phyloP scores from a whole-genome alignment of 257 asterid genomes.

The Solanum corneliomulleri region DNA sequence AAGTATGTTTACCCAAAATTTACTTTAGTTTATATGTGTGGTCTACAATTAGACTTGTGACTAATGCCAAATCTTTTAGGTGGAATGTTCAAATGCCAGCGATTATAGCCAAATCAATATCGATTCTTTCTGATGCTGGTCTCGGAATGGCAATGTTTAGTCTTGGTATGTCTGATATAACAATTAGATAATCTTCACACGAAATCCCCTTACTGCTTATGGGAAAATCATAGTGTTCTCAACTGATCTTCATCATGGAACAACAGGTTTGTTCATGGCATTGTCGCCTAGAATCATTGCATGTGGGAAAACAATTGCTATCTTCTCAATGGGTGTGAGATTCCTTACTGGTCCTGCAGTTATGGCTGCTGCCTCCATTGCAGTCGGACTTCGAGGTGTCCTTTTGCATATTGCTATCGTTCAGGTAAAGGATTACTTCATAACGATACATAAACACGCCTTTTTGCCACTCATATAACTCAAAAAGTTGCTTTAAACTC shows the following conservation, averaged over 20 bases:
- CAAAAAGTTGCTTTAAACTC: background rate
- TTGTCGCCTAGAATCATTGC: slow-evolving; percentile 36
- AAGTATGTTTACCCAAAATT: slow-evolving; percentile 5
- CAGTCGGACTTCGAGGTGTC: slow-evolving; percentile 27
- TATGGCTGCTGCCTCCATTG: slow-evolving; percentile 38
- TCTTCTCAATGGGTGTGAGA: slow-evolving; percentile 30
- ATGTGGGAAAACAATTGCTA: slow-evolving; percentile 32
- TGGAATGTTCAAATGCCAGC: slow-evolving; percentile 40
- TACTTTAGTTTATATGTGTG: background rate
- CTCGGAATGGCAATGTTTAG: slow-evolving; percentile 50
- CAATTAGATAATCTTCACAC: too few species aligned
- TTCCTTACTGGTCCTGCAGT: slow-evolving; percentile 40
- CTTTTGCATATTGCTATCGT: slow-evolving; percentile 29
- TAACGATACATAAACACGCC: background rate
- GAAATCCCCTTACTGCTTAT: background rate
- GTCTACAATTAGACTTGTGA: background rate
- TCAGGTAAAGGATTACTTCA: slow-evolving; percentile 8
- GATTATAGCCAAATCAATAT: slow-evolving; percentile 27
- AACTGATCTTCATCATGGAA: background rate
- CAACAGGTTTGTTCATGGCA: slow-evolving; percentile 40
- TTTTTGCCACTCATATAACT: background rate
- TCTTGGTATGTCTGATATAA: slow-evolving; percentile 23
- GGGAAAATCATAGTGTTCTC: background rate
- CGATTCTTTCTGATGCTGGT: slow-evolving; percentile 40
- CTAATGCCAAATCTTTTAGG: slow-evolving; percentile 10